Evolutionary conservation across 2,329 filamentous ascomycete species (phyloP).

Genomic region (Tolypocladium ovalisporum): DNA sequence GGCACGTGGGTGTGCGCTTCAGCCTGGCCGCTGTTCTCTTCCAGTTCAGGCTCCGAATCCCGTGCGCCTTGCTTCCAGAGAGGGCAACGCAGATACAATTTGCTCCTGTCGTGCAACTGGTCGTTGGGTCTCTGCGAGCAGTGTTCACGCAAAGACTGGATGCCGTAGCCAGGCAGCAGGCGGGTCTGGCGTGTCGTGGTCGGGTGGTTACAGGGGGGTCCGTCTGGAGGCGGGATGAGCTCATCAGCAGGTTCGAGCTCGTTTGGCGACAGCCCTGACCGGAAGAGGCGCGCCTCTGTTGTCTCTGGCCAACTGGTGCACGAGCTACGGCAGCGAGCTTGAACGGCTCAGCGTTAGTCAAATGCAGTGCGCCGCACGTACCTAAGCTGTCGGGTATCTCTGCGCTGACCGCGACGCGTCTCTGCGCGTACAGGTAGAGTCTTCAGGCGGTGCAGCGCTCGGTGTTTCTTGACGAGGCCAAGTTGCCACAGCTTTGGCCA

Average conservation of each 20-base stretch:
- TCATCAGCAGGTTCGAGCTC: no score
- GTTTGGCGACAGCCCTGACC: no score
- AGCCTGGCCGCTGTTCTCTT: neutral
- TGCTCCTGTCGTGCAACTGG: neutral
- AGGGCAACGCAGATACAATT: neutral
- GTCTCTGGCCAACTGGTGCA: no score
- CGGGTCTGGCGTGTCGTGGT: neutral
- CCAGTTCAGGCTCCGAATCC: neutral
- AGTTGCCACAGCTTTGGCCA: neutral
- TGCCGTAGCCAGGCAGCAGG: neutral
- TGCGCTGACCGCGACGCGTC: neutral
- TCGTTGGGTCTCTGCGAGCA: no score
- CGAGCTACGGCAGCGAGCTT: no score
- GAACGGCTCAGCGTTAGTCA: neutral
- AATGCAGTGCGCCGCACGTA: neutral
- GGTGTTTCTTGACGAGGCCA: neutral
- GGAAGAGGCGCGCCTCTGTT: no score
- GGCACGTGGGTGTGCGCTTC: neutral
- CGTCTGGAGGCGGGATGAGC: no score
- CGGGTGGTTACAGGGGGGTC: neutral
- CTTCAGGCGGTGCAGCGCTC: neutral
- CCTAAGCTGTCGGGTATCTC: neutral
- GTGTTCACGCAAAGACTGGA: neutral
- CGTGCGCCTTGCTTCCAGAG: neutral
- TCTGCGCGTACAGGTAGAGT: neutral